Base-by-base conservation (phyloP, 108 stramenopile genomes). In the Chaetoceros tenuissimus region DNA sequence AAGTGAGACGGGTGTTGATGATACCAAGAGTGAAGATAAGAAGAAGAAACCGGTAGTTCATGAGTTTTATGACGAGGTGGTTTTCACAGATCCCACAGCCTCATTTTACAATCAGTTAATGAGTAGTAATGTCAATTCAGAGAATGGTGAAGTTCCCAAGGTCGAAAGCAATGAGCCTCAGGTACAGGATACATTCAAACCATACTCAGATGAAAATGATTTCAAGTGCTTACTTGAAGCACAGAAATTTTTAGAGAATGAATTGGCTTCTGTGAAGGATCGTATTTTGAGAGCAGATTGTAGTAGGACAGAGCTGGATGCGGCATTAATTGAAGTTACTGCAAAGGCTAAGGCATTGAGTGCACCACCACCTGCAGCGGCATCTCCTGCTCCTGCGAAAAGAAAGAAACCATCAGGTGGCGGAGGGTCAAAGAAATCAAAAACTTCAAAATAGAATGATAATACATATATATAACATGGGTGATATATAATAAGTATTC, bases 41-140 rank as follows among this genome's bases (percentile, higher is more conserved):
- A 58, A 77, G 57, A 13, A 10, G 8, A 40, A 40, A 13, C 90
- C 94, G n/a, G 96, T 97, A 8, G 84, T 98, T 1, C 48, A 79
- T 3, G 98, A 98, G 71, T 68, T 61, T 31, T 98, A 96, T 81
- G 96, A 98, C 62, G 96, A 97, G 68, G 89, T 98, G 2, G 94
- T 98, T 2, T 97, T 97, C 68, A 93, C 92, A 7, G 78, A 94
- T 67, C 92, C 92, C 24, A 70, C 62, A 16, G 82, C 78, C 55
- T 55, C 58, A 28, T 89, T 90, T 66, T 85, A 79, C 59, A 59
- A 71, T 26, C 56, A 75, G 24, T 58, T 93, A 29, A 50, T 75
- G 49, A 55, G 63, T 1, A 50, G 24, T 57, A 53, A 19, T 1
- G 0, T 8, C 0, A 0, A 0, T 19, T 29, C 51, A 0, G 51